Conservation (phyloP, 148 eudicot species). For the Arctostaphylos glauca region DNA sequence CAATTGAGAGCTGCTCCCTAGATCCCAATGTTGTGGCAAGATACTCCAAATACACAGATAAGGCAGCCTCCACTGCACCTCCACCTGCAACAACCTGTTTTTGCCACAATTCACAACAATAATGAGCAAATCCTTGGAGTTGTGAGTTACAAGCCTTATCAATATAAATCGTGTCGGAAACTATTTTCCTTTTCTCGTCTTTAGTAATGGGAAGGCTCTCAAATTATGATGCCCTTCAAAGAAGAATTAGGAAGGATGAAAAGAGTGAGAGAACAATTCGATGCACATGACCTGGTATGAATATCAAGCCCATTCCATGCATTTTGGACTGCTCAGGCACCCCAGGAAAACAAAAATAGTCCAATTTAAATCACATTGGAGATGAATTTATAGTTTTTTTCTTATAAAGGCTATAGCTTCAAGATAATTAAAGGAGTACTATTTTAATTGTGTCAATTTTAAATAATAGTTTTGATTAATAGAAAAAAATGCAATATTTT, state of each 20-base stretch:
- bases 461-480: not conserved
- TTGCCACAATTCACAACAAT: not conserved
- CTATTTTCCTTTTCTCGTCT: not conserved
- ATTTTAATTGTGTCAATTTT: not conserved
- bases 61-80: constrained; percentile 95
- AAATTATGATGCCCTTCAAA: not conserved
- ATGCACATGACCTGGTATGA: not conserved
- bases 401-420: not conserved
- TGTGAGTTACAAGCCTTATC: too few relatives aligned
- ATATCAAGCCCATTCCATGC: not conserved
- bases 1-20: constrained; percentile 90
- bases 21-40: constrained; percentile 94
- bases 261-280: not conserved
- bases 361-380: not conserved
- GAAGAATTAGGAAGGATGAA: not conserved
- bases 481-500: not conserved
- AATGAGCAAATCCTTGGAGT: not conserved
- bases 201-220: too few relatives aligned
- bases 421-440: not conserved
- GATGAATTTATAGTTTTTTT: not conserved
- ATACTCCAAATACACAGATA: constrained; percentile 81
- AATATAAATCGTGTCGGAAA: not conserved
- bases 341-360: not conserved
- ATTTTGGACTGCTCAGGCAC: not conserved
- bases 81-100: constrained; percentile 92